Base-by-base conservation (phyloP, 352 stramenopile species). In the Globisporangium emineosum region DNA sequence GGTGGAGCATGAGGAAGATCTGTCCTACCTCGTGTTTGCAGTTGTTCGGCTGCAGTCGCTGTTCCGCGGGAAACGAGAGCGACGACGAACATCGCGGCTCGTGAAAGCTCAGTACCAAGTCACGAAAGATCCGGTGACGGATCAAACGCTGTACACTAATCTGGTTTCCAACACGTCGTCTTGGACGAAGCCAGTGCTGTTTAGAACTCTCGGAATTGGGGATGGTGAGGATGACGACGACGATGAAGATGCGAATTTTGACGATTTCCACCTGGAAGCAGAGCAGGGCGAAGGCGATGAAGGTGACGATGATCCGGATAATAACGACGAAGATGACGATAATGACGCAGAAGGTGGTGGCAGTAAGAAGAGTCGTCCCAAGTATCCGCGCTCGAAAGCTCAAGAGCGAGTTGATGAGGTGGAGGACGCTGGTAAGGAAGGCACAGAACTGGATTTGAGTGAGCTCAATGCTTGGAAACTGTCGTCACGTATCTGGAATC, bases 401-500 rank as follows among this genome's bases (percentile, higher is more conserved):
- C 83, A 92, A 32, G 62, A 74, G 49, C 73, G 79, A 8, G 78
- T 91, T 13, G 82, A 90, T 43, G 69, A 53, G 1, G 80, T 72
- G 5, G 80, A 89, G 30, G 79, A 90, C 53, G 54, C 51, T 2
- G 67, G 21, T 0, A 64, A 71, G 19, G 30, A 71, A 13, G 63
- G 56, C 8, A 58, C 62, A 8, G 10, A 57, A 23, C 69, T 93
- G 12, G 71, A 91, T 47, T 33, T 93, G 62, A 86, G 78, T n/a
- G 62, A 64, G 0, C 56, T 92, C 0, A 60, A 81, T n/a, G 77
- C 72, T 5, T 79, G 73, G 68, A 78, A 74, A 29, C 35, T 93
- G 21, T 88, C 84, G 47, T 79, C 76, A 47, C 81, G 81, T 1
- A 80, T 93, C 30, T 93, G 84, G 84, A 90, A 89, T 55, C 59